Percentiles rank a stretch among this genome's conserved stretches.
These are phyloP conservation scores for Candida krabiensis DNA, from an alignment of 805 yeast genomes.

Conservation along the genomic window DNA sequence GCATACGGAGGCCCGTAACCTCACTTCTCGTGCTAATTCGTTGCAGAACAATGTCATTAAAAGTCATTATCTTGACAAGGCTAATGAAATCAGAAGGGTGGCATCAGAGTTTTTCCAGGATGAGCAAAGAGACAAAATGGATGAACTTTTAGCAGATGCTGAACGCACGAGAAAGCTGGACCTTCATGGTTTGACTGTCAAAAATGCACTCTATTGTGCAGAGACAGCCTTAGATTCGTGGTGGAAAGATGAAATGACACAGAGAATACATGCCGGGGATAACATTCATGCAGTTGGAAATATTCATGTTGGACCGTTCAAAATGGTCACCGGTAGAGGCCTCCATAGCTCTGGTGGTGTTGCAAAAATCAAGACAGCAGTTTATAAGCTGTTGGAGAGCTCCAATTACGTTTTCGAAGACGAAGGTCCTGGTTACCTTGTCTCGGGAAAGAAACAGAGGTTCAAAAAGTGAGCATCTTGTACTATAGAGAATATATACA, in stretches of 20 bases:
- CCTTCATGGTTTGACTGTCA: conserved; percentile 54
- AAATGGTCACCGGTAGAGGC: conserved; percentile 68
- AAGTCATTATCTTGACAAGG: too few relatives aligned
- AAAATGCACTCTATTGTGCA: conserved; percentile 44
- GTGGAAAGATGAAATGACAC: conserved; percentile 60
- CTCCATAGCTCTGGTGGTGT: conserved; percentile 61
- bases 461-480: not conserved
- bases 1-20: too few relatives aligned
- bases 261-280: conserved; percentile 43
- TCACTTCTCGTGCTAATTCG: too few relatives aligned
- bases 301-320: conserved; percentile 41
- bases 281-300: conserved; percentile 36
- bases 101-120: too few relatives aligned
- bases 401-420: conserved; percentile 48
- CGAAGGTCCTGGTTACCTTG: conserved; percentile 40
- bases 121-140: not conserved
- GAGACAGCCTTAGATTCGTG: conserved; percentile 43
- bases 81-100: too few relatives aligned
- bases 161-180: conserved; percentile 40
- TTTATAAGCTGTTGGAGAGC: conserved; percentile 38
- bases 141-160: conserved; percentile 11
- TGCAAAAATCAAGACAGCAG: conserved; percentile 46
- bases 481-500: conserved; percentile 2
- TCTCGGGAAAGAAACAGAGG: conserved; percentile 39
- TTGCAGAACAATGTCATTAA: too few relatives aligned